phyloP scores from a whole-genome alignment of 129 eudicot genomes.

The Rutidosis leptorrhynchoides region DNA sequence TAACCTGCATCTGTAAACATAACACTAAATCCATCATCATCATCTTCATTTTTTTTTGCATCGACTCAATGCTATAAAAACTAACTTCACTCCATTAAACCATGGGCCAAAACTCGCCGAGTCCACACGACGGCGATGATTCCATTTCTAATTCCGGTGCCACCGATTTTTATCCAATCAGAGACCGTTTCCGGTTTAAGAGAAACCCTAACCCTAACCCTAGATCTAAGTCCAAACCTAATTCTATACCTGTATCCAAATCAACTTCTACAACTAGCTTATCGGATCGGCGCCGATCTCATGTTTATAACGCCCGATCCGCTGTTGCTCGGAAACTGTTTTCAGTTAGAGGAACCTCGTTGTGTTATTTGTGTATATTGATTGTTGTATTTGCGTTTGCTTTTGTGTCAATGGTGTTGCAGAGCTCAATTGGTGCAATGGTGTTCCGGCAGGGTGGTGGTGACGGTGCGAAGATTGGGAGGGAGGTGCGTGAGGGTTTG shows the following conservation, averaged over 20 bases:
- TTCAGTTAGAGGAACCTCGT: slow-evolving; percentile 49
- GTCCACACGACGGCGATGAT: slow-evolving; percentile 38
- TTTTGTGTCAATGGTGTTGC: slow-evolving; percentile 75
- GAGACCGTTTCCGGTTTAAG: slow-evolving; percentile 70
- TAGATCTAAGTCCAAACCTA: slow-evolving; percentile 22
- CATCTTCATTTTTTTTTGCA: slow-evolving; percentile 16
- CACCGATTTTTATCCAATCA: slow-evolving; percentile 45
- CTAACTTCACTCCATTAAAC: slow-evolving; percentile 13
- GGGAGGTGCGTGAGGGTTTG: slow-evolving; percentile 47
- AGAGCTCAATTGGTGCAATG: slow-evolving; percentile 70
- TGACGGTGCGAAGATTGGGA: slow-evolving; percentile 40
- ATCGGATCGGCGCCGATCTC: slow-evolving; percentile 61
- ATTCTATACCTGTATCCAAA: slow-evolving; percentile 16
- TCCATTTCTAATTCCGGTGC: slow-evolving; percentile 25
- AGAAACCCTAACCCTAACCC: slow-evolving; percentile 47
- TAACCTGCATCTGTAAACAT: neutral
- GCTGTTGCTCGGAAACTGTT: slow-evolving; percentile 40
- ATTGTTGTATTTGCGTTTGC: slow-evolving; percentile 60
- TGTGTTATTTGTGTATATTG: slow-evolving; percentile 48
- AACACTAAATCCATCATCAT: slow-evolving; percentile 14
- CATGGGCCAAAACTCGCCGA: slow-evolving; percentile 40
- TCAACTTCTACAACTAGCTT: slow-evolving; percentile 27
- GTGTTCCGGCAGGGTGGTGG: slow-evolving; percentile 53
- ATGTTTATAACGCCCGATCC: slow-evolving; percentile 39
- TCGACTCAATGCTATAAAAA: neutral